These are phyloP conservation scores for Clonostachys byssicola DNA, from an alignment of 2,329 filamentous ascomycete genomes.

Conservation along the genomic window DNA sequence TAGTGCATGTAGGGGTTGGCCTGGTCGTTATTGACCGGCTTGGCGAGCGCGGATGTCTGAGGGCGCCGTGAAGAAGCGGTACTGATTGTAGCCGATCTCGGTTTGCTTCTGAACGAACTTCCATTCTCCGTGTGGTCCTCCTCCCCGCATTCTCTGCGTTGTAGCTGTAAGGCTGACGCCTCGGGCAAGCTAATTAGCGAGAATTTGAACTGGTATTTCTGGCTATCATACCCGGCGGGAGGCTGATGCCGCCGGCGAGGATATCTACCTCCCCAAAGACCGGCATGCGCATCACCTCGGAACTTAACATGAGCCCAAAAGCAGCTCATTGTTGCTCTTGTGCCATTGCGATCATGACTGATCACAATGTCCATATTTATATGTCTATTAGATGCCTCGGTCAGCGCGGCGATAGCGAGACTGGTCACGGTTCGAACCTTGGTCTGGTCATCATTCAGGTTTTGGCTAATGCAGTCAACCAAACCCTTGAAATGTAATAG, in stretches of 20 bases:
- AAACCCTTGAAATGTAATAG: slow-evolving; percentile 92
- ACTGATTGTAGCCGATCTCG: slow-evolving; percentile 20
- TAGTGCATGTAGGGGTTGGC: slow-evolving; percentile 86
- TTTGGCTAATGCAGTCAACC: slow-evolving; percentile 93
- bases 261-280: slow-evolving; percentile 42
- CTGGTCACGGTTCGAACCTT: slow-evolving; percentile 97
- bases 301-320: too few relatives aligned
- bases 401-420: slow-evolving; percentile 88
- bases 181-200: slow-evolving; percentile 29
- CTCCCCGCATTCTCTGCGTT: slow-evolving; percentile 23
- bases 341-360: too few relatives aligned
- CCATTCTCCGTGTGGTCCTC: slow-evolving; percentile 27
- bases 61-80: slow-evolving; percentile 15
- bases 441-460: slow-evolving; percentile 94
- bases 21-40: slow-evolving; percentile 48
- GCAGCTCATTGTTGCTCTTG: too few relatives aligned
- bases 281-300: too few relatives aligned
- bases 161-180: slow-evolving; percentile 24
- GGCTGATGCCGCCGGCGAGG: slow-evolving; percentile 41
- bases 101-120: slow-evolving; percentile 17
- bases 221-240: slow-evolving; percentile 32
- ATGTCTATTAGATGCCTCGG: slow-evolving; percentile 76
- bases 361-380: too few relatives aligned
- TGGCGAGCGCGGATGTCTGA: slow-evolving; percentile 37
- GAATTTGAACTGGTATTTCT: slow-evolving; percentile 23